Percentiles rank a stretch among this genome's conserved stretches.
These are phyloP conservation scores for Xanthoceras sorbifolium DNA, from an alignment of 345 rosid species.

Conservation along the genomic window DNA sequence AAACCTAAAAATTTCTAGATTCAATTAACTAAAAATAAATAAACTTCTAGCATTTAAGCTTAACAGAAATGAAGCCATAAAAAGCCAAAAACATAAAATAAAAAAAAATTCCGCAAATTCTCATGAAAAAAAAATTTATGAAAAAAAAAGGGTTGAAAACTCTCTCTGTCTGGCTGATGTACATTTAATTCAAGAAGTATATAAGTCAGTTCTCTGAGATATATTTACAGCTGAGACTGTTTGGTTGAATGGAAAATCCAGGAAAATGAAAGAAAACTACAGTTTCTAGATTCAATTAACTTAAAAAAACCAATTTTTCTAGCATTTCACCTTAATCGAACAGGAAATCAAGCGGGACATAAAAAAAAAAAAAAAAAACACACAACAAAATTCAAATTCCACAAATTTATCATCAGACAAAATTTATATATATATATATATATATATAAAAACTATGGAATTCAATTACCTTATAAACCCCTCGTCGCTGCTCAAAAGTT, in stretches of 20 bases:
- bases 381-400: neutral
- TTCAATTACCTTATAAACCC: neutral
- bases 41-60: neutral
- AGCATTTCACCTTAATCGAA: slow-evolving; percentile 5
- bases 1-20: neutral
- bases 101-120: too few relatives aligned
- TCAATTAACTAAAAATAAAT: neutral
- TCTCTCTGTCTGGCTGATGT: too few relatives aligned
- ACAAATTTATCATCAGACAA: too few relatives aligned
- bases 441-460: neutral
- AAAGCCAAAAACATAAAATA: too few relatives aligned
- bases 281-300: neutral
- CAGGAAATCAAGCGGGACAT: neutral
- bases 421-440: too few relatives aligned
- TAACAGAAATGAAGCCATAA: too few relatives aligned
- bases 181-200: too few relatives aligned
- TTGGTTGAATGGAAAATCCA: neutral
- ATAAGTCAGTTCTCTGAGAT: too few relatives aligned
- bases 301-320: neutral
- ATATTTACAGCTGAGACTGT: neutral
- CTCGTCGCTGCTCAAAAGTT: neutral
- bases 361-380: too few relatives aligned
- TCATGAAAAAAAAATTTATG: too few relatives aligned
- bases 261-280: neutral
- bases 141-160: too few relatives aligned